Base-by-base conservation (phyloP, 202 grass and related monocot species). In the Setaria italica region DNA sequence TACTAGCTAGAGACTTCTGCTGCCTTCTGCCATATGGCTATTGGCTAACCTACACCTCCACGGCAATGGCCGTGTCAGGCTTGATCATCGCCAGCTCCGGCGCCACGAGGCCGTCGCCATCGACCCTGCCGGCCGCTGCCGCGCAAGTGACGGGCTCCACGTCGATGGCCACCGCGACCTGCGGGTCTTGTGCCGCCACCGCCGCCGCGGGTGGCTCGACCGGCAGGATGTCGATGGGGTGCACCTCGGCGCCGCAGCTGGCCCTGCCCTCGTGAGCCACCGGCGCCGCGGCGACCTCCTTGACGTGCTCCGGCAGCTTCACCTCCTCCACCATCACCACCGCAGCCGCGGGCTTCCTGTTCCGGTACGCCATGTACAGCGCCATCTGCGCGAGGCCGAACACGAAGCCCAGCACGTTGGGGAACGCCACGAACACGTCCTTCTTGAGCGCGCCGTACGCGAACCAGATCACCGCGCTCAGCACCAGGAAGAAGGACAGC, bases 401-500 rank as follows among this genome's bases (percentile, higher is more conserved):
- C 13, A 91, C 48, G 78, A 96, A 96, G n/a, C 94, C 94, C 50
- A 96, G 32, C 70, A 93, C 83, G 75, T 96, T 96, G 55, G 94
- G 94, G 15, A 87, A 7, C 76, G 93, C 93, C 76, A 99, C 88
- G 82, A 91, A 96, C 20, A 92, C 85, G 80, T 99, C 97, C 70
- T 81, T 90, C 48, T 83, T 94, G 1, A 99, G 63, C 48, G 90
- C 62, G 25, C 97, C 97, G 91, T 99, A 99, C 7, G 70, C 69
- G 87, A 99, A 96, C 97, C 97, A 99, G 70, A 96, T 68, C 43
- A 90, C 79, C 0, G 94, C 92, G 86, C 88, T 94, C 7, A 96
- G 17, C n/a, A 93, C 91, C 77, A 96, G 90, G 88, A 88, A 94
- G 76, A 99, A 90, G 62, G 97, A 96, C 9, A 96, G 87, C 49